Evolutionary conservation across 768 basidiomycete species (phyloP).

Genomic region (Boletus patriciae): DNA sequence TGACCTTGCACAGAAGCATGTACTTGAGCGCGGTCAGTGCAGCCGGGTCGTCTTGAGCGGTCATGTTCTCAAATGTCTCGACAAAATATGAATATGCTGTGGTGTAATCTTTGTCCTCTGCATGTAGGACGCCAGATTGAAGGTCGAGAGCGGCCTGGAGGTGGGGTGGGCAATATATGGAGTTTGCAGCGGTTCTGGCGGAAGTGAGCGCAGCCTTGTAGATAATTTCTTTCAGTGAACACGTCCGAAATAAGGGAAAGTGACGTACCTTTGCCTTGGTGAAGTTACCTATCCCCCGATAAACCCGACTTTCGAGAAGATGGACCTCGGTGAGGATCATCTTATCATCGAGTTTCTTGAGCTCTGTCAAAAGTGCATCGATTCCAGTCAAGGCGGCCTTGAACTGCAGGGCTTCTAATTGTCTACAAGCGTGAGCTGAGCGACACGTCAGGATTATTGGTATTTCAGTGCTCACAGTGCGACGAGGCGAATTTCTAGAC

Average conservation of each 20-base stretch:
- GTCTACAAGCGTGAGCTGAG: constrained; percentile 39
- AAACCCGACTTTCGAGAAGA: constrained; percentile 88
- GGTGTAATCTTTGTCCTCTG: constrained; percentile 97
- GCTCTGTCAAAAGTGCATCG: constrained; percentile 84
- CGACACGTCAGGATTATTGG: not conserved
- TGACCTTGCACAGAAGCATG: constrained; percentile 97
- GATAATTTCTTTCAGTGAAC: not conserved
- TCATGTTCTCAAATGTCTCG: constrained; percentile 91
- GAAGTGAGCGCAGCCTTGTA: constrained; percentile 81
- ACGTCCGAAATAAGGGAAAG: not conserved
- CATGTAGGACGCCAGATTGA: constrained; percentile 81
- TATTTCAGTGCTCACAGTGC: constrained; percentile 48
- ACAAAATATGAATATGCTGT: constrained; percentile 98
- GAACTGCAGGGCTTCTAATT: constrained; percentile 75
- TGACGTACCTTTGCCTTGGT: constrained; percentile 79
- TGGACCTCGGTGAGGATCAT: constrained; percentile 97
- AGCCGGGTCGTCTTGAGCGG: constrained; percentile 67
- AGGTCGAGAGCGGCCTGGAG: constrained; percentile 63
- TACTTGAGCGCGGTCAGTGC: constrained; percentile 92
- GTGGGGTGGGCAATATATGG: constrained; percentile 87
- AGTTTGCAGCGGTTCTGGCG: constrained; percentile 89
- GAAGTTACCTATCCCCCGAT: constrained; percentile 85
- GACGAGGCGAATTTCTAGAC: constrained; percentile 84
- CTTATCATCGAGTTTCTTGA: constrained; percentile 94
- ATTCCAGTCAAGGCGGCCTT: constrained; percentile 79